Evolutionary conservation across 768 basidiomycete genomes (phyloP).

Genomic region (Mrakia gelida): DNA sequence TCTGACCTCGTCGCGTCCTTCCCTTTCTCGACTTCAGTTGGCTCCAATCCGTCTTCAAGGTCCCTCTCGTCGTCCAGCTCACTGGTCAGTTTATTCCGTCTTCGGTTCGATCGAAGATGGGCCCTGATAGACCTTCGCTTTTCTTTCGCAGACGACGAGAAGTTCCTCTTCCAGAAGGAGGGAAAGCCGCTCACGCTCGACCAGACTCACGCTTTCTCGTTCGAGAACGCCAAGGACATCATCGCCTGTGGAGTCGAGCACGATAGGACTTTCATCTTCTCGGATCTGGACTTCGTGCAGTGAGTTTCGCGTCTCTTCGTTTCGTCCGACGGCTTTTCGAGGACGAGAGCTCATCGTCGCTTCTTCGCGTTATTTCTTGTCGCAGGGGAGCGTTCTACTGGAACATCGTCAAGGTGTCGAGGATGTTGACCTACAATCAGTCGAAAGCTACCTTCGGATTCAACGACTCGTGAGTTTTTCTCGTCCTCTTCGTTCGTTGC

Average conservation of each 20-base stretch:
- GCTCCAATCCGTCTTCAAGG: constrained; percentile 93
- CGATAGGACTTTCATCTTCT: constrained; percentile 95
- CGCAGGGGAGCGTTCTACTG: constrained; percentile 80
- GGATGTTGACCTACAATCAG: constrained; percentile 88
- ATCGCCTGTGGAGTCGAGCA: constrained; percentile 91
- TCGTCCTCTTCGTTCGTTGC: background rate
- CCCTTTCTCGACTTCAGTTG: constrained; percentile 55
- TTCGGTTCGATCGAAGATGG: background rate
- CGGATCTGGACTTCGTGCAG: constrained; percentile 78
- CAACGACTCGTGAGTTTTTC: constrained; percentile 80
- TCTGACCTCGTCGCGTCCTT: background rate
- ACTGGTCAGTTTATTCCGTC: constrained; percentile 58
- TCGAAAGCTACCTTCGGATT: constrained; percentile 96
- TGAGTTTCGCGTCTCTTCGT: constrained; percentile 36
- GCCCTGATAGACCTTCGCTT: background rate
- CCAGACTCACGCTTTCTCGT: constrained; percentile 74
- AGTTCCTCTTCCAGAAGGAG: constrained; percentile 93
- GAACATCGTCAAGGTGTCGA: constrained; percentile 87
- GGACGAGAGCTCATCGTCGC: too few species aligned
- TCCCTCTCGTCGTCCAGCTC: constrained; percentile 89
- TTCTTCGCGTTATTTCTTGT: background rate
- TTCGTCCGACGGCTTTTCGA: background rate
- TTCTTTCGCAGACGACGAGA: constrained; percentile 75
- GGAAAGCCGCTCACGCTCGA: constrained; percentile 66
- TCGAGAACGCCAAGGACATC: constrained; percentile 87